Conservation (phyloP, 1,139 yeast genomes). For the Suhomyces atakaporum region DNA sequence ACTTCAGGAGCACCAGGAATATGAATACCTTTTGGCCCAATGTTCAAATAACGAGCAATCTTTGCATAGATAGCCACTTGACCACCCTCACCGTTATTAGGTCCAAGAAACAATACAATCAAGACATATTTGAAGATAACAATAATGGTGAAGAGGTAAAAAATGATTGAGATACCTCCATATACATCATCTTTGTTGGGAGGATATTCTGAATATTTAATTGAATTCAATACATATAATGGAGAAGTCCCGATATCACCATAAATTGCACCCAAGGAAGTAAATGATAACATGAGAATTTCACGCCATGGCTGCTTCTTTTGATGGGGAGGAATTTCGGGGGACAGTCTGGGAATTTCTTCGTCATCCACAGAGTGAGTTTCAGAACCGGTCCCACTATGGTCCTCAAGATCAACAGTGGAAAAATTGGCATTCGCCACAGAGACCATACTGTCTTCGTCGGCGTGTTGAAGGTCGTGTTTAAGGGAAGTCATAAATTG, state of each 20-base stretch:
- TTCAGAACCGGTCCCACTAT: conserved; percentile 5
- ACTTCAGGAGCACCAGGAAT: conserved; percentile 42
- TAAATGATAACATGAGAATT: conserved; percentile 29
- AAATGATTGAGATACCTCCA: conserved; percentile 56
- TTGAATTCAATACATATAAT: conserved; percentile 51
- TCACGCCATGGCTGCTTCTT: conserved; percentile 27
- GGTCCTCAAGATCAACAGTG: conserved; percentile 1
- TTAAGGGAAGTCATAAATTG: conserved; percentile 5
- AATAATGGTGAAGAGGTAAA: conserved; percentile 55
- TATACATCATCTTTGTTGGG: conserved; percentile 43
- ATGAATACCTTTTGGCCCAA: conserved; percentile 50
- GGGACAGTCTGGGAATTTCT: conserved; percentile 16
- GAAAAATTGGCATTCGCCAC: conserved; percentile 1
- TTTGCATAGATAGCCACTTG: conserved; percentile 62
- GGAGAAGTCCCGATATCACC: conserved; percentile 68
- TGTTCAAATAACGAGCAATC: conserved; percentile 48
- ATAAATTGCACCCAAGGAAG: conserved; percentile 57
- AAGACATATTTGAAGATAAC: conserved; percentile 53
- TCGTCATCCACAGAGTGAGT: conserved; percentile 14
- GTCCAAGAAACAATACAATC: conserved; percentile 51
- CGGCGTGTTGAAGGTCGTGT: conserved; percentile 4
- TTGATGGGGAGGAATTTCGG: conserved; percentile 1
- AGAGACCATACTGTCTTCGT: neutral
- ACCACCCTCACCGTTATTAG: conserved; percentile 63
- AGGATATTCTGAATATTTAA: conserved; percentile 34